Percentiles rank a stretch among this genome's conserved stretches.
Evolutionary conservation across 345 rosid species (phyloP).

Genomic region (Heritiera littoralis): DNA sequence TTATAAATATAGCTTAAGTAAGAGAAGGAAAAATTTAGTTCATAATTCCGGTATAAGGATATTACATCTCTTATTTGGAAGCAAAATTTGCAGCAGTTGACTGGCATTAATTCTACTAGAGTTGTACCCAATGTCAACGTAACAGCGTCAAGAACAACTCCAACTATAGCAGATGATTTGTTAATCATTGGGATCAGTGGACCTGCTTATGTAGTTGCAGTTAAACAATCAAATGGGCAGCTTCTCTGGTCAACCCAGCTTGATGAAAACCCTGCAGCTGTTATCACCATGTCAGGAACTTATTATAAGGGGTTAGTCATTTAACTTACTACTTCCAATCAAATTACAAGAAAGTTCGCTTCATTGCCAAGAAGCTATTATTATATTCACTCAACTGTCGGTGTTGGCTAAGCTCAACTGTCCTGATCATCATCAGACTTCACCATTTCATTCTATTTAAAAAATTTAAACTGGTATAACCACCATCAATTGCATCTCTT

Average conservation of each 20-base stretch:
- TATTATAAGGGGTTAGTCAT: slow-evolving; percentile 33
- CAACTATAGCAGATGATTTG: slow-evolving; percentile 37
- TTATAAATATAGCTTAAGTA: too few relatives aligned
- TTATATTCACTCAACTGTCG: too few relatives aligned
- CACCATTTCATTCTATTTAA: too few relatives aligned
- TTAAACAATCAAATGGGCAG: slow-evolving; percentile 31
- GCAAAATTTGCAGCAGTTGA: slow-evolving; percentile 38
- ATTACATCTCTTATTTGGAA: slow-evolving; percentile 44
- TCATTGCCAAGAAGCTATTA: neutral
- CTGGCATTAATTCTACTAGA: slow-evolving; percentile 38
- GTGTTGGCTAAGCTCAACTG: neutral
- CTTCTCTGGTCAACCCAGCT: slow-evolving; percentile 42
- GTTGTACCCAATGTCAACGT: slow-evolving; percentile 19
- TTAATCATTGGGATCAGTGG: slow-evolving; percentile 41
- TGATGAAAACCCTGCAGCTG: slow-evolving; percentile 34
- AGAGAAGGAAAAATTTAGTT: too few relatives aligned
- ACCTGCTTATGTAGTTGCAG: slow-evolving; percentile 44
- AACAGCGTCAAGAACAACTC: slow-evolving; percentile 46
- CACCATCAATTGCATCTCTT: neutral
- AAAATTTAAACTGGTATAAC: too few relatives aligned
- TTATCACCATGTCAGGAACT: slow-evolving; percentile 50
- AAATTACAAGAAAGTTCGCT: neutral
- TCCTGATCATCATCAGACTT: neutral
- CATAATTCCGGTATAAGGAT: too few relatives aligned
- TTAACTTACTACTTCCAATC: neutral